Conservation (phyloP, 441 rosid species). For the Erodium trifolium region DNA sequence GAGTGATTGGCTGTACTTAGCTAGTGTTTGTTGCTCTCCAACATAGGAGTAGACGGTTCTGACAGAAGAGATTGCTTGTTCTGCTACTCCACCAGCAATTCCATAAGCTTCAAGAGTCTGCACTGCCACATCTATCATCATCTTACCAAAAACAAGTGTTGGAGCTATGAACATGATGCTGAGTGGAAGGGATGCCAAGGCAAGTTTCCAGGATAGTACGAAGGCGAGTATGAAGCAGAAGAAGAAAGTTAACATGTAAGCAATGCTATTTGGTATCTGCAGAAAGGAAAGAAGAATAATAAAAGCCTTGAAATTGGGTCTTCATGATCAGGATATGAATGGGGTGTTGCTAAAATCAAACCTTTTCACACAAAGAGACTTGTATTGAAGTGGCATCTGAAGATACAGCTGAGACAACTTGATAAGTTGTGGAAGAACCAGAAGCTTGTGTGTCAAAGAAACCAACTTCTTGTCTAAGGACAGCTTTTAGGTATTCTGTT, state of each 20-base stretch:
- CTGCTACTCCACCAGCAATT: slow-evolving; percentile 58
- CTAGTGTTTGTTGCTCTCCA: slow-evolving; percentile 44
- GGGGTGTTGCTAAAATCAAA: slow-evolving; percentile 13
- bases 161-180: slow-evolving; percentile 48
- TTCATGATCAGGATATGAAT: neutral
- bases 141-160: slow-evolving; percentile 51
- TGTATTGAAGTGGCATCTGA: slow-evolving; percentile 59
- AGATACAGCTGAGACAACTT: slow-evolving; percentile 60
- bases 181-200: slow-evolving; percentile 54
- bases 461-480: slow-evolving; percentile 58
- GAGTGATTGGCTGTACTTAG: slow-evolving; percentile 46
- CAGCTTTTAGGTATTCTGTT: slow-evolving; percentile 54
- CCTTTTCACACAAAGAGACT: slow-evolving; percentile 65
- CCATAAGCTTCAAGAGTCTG: slow-evolving; percentile 58
- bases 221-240: slow-evolving; percentile 50
- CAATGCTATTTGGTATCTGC: slow-evolving; percentile 56
- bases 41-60: slow-evolving; percentile 56
- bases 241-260: slow-evolving; percentile 41
- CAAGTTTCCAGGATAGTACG: slow-evolving; percentile 51
- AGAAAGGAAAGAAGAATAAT: slow-evolving; percentile 10
- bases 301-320: neutral
- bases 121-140: slow-evolving; percentile 52
- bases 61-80: slow-evolving; percentile 62
- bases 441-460: slow-evolving; percentile 60
- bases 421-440: slow-evolving; percentile 54